A percentile compares a stretch with the other conserved stretches of the same genome.
Conservation (phyloP, 345 rosid species). For the Citrus australasica region DNA sequence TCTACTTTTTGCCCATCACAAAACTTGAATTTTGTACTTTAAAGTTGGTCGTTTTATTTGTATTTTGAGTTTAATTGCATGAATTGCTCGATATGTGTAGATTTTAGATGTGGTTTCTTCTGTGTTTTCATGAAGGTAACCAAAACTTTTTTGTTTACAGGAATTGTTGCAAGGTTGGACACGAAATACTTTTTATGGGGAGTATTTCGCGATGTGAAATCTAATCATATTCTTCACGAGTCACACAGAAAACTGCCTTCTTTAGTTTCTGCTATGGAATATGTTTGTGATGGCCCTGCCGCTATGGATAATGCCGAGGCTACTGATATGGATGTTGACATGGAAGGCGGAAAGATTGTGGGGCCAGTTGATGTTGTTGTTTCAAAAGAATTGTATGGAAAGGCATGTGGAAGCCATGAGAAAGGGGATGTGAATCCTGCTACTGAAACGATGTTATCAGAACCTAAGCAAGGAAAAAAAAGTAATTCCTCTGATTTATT, state of each 20-base stretch:
- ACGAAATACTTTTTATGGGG: slow-evolving; percentile 40
- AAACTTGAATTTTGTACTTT: background rate
- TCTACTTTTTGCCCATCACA: background rate
- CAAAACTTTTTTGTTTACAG: slow-evolving; percentile 16
- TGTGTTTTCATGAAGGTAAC: background rate
- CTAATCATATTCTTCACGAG: slow-evolving; percentile 9
- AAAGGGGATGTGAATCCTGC: background rate
- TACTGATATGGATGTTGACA: slow-evolving; percentile 36
- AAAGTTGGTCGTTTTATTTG: background rate
- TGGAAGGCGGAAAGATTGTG: slow-evolving; percentile 26
- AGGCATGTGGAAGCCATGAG: background rate
- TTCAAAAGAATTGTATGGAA: slow-evolving; percentile 10
- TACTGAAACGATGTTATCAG: background rate
- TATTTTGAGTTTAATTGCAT: background rate
- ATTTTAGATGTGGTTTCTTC: background rate
- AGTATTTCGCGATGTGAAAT: slow-evolving; percentile 19
- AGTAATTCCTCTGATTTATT: background rate
- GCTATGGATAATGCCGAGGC: background rate
- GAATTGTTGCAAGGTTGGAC: slow-evolving; percentile 17
- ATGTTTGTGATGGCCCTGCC: slow-evolving; percentile 2
- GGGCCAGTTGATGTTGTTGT: slow-evolving; percentile 26
- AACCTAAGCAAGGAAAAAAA: background rate
- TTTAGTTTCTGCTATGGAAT: background rate
- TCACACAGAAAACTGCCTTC: background rate
- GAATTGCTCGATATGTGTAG: background rate